Evolutionary conservation across 2,329 filamentous ascomycete species (phyloP).

Genomic region (Anthostomella pinea): DNA sequence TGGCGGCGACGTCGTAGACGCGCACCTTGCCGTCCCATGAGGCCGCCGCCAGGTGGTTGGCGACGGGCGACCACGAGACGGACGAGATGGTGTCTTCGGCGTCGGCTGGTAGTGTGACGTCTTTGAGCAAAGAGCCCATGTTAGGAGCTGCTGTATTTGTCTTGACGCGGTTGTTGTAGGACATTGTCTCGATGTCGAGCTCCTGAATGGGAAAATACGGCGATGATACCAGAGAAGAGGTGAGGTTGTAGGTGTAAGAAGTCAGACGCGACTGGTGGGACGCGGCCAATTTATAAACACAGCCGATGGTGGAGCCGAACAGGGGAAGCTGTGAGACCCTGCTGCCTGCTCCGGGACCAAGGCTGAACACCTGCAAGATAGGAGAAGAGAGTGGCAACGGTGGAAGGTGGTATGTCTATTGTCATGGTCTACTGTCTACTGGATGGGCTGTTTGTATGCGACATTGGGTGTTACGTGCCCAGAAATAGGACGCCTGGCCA

Average conservation of each 20-base stretch:
- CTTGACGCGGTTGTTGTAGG: slow-evolving; percentile 1
- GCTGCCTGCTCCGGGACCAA: no score
- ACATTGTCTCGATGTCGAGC: slow-evolving; percentile 1
- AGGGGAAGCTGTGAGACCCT: no score
- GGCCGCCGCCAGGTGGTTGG: slow-evolving; percentile 32
- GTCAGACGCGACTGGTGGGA: background rate
- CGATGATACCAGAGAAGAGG: no score
- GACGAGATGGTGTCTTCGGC: slow-evolving; percentile 35
- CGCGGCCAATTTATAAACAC: background rate
- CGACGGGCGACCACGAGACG: slow-evolving; percentile 34
- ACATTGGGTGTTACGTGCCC: no score
- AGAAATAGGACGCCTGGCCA: no score
- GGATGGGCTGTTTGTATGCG: no score
- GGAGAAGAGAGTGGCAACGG: no score
- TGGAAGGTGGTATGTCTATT: no score
- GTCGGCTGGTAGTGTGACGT: slow-evolving; percentile 26
- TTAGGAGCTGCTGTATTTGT: background rate
- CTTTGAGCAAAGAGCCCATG: slow-evolving; percentile 10
- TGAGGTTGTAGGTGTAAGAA: no score
- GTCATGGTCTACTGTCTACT: no score
- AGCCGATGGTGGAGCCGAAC: background rate
- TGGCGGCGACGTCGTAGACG: slow-evolving; percentile 32
- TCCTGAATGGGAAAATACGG: background rate
- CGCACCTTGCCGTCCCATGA: slow-evolving; percentile 37
- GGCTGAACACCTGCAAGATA: no score